Evolutionary conservation across 768 basidiomycete species (phyloP), one percentile per base, ranked within the genome.

Genomic region (Suillus spraguei): DNA sequence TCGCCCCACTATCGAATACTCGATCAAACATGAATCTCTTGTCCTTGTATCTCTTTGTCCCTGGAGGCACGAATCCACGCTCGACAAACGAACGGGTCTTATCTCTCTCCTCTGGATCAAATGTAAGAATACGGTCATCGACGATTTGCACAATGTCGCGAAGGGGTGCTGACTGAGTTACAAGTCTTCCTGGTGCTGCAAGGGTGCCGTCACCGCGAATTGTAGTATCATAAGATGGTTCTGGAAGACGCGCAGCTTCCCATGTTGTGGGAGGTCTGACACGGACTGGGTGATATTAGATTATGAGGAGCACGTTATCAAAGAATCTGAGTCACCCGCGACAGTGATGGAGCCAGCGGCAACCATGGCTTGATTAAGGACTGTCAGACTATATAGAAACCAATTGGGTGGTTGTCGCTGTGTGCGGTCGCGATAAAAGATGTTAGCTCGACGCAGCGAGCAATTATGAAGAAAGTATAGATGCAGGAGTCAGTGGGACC

Each of bases 21-120:
- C 83, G 86, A 77, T 99, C 97, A 75, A 99, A 99, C 84, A 97
- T 94, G 79, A 97, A 99, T 66, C 96, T 85, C 73, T 90, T 90
- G 78, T 99, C 95, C 76, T 98, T 98, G 82, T 97, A 96, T 66
- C 96, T 86, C 74, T 95, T 95, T 49, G 92, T 92, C 52, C 94
- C 90, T 0, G 92, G 91, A 42, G 91, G 91, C 68, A 93, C 69
- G 70, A 94, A 94, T 9, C 94, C 93, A 17, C 92, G 85, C 72
- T 94, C 92, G 64, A 91, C 83, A 74, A 96, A 95, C 1, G 92
- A 86, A 44, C 83, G 83, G 33, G 90, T 84, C 65, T 80, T 85
- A 78, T 96, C 92, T 75, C 89, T 89, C 77, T 97, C 95, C 64
- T 94, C 91, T 41, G 96, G 95, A 76, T 99, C 97, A 71, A 99